Base-by-base conservation (phyloP, 177 flowering plant species). In the Tripterygium wilfordii region DNA sequence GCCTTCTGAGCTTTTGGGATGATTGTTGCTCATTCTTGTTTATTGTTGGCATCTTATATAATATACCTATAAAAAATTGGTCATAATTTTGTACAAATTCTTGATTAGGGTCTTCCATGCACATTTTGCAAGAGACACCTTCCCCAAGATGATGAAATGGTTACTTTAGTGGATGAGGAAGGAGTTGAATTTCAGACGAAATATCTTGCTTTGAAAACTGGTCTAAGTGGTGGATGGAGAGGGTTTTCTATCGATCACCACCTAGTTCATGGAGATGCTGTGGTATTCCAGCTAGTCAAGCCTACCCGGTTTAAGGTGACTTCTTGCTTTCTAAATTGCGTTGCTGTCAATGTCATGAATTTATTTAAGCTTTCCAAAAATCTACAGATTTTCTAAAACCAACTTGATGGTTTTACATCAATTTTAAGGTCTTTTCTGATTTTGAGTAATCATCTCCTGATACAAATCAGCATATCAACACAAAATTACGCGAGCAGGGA, bases 141-240 rank as follows among this genome's bases (percentile, higher is more conserved):
- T 15, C 76, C 80, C 1, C 25, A 26, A 1, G 14, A 26, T 23
- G 83, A 75, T 53, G 64, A 40, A 37, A 41, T 8, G 6, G 27
- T 78, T 0, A 63, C 42, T 31, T 38, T 78, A 40, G 67, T 44
- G 33, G 83, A 72, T 51, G 78, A 75, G 47, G 56, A 69, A 18
- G 78, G 62, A n/a, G 21, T 59, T 17, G 74, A 67, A 25, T 52
- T 18, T 28, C 18, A 13, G n/a, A 51, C 70, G 5, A 69, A 62
- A 42, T 78, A 57, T 43, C 64, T 73, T 12, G 54, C 24, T 0
- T 58, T 15, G 0, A 68, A 64, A 43, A 24, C 29, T 14, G 79
- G 75, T 9, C 47, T 75, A 4, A 71, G 77, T 50, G 74, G 43
- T 53, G 80, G 80, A 18, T 75, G 80, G 80, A 60, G 70, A 68